Conservation (phyloP, 352 stramenopile species). For the Phytophthora crassamura region DNA sequence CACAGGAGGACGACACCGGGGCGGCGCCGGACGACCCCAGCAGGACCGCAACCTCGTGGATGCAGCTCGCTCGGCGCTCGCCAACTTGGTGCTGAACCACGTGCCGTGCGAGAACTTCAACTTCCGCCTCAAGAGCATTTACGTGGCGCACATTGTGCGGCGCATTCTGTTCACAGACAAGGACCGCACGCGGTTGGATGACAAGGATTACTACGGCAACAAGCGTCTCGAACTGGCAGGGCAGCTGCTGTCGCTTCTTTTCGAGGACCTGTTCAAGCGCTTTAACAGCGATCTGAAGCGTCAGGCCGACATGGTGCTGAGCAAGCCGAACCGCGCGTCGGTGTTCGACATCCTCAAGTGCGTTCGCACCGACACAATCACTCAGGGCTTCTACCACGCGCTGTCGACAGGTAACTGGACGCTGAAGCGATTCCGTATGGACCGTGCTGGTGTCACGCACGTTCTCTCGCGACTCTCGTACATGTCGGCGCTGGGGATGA, state of each 20-base stretch:
- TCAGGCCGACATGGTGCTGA: constrained; percentile 97
- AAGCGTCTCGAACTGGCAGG: constrained; percentile 99
- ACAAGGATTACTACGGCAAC: constrained; percentile 99
- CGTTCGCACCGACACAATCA: constrained; percentile 98
- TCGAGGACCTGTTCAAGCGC: constrained; percentile 99
- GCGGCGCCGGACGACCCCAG: constrained; percentile 37
- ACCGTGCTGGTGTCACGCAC: constrained; percentile 97
- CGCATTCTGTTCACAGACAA: constrained; percentile 90
- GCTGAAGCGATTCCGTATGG: constrained; percentile 99
- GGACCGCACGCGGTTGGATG: constrained; percentile 92
- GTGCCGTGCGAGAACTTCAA: constrained; percentile 98
- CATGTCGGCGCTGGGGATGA: constrained; percentile 99
- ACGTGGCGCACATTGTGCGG: constrained; percentile 97
- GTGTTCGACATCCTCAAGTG: constrained; percentile 99
- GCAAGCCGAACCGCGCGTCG: constrained; percentile 97
- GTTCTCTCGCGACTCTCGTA: constrained; percentile 98
- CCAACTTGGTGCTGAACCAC: constrained; percentile 99
- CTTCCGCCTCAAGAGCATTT: constrained; percentile 98
- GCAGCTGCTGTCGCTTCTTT: constrained; percentile 98
- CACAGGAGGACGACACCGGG: constrained; percentile 45
- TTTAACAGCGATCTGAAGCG: constrained; percentile 99
- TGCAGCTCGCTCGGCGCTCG: constrained; percentile 97
- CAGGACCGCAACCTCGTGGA: constrained; percentile 87
- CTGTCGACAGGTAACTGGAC: constrained; percentile 98
- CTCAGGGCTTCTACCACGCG: constrained; percentile 91